Evolutionary conservation across 2,329 filamentous ascomycete species (phyloP), one percentile per base, ranked within the genome.

Genomic region (Aspergillus niger): DNA sequence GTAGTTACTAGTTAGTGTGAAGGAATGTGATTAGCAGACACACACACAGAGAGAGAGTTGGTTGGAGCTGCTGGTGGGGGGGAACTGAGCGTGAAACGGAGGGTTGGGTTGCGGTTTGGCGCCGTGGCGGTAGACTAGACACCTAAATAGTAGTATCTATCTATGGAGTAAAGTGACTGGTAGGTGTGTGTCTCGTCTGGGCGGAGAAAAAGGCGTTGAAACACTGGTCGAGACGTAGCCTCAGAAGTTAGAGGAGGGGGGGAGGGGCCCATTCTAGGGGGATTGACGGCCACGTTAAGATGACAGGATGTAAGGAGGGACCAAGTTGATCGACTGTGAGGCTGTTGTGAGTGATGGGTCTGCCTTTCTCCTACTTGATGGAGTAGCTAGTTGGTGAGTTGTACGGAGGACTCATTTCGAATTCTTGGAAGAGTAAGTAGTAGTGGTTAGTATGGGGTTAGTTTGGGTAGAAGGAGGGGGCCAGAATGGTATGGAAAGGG

Each of bases 201-300:
- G 26, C 24, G 51, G 52, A 22, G 43, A 17, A 17, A 17, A 36
- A 36, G 10, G 32, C 55, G 58, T 61, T 68, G 66, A 69, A 68
- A 69, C 67, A 64, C 67, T 69, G 67, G 67, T 63, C 57, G 57
- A 62, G 66, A 61, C 58, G 26, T 50, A 50, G 47, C 10, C 47
- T 30, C 26, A 26, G n/a, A 36, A 30, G 26, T 20, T 20, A 28
- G 44, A 49, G 44, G 8, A 5, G 8, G 24, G 28, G 24, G 24
- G 24, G n/a, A 20, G 32, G 36, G 32, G 36, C 39, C 26, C 28
- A 28, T 53, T 22, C 11, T 13, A 36, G 13, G 50, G 53, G 17
- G 53, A 36, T 32, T 44, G 53, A 32, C 24, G 28, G 39, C 43
- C 28, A 20, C 38, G 20, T 22, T 55, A 55, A 36, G 28, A 55